Evolutionary conservation across 768 basidiomycete species (phyloP).

Genomic region (Leccinum arenicola): DNA sequence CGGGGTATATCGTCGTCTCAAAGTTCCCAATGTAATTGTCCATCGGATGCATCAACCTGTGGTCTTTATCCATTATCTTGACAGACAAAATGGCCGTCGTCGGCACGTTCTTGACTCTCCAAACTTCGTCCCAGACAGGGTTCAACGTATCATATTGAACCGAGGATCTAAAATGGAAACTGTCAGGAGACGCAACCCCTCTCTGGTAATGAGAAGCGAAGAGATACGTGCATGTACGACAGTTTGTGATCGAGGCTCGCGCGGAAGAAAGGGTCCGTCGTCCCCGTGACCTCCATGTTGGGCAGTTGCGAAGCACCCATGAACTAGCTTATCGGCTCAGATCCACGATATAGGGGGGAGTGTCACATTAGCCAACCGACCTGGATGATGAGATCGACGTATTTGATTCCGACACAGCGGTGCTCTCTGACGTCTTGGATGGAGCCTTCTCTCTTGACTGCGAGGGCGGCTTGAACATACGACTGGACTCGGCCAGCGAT

Average conservation of each 20-base stretch:
- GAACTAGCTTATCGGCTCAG: constrained; percentile 42
- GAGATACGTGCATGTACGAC: constrained; percentile 56
- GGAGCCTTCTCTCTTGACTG: constrained; percentile 26
- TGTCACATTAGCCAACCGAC: constrained; percentile 27
- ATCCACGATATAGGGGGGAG: not conserved
- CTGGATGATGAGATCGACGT: constrained; percentile 57
- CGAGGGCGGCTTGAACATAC: not conserved
- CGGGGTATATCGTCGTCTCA: constrained; percentile 48
- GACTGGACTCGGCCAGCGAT: constrained; percentile 12
- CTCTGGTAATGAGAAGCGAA: not conserved
- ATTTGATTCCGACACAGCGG: constrained; percentile 39
- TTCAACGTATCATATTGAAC: constrained; percentile 53
- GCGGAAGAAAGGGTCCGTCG: constrained; percentile 70
- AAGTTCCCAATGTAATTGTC: constrained; percentile 70
- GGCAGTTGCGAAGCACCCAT: constrained; percentile 70
- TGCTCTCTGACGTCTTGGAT: constrained; percentile 32
- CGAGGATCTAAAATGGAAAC: constrained; percentile 49
- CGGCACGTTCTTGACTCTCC: constrained; percentile 74
- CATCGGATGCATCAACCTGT: constrained; percentile 34
- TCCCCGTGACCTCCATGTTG: constrained; percentile 63
- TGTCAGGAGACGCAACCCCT: not conserved
- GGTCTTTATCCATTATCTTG: constrained; percentile 70
- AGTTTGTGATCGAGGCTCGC: constrained; percentile 62
- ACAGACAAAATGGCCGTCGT: constrained; percentile 54
- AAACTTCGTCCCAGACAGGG: constrained; percentile 76